Evolutionary conservation across 75 land plant species (phyloP), one percentile per base, ranked within the genome.

Genomic region (Ceratopteris richardii): DNA sequence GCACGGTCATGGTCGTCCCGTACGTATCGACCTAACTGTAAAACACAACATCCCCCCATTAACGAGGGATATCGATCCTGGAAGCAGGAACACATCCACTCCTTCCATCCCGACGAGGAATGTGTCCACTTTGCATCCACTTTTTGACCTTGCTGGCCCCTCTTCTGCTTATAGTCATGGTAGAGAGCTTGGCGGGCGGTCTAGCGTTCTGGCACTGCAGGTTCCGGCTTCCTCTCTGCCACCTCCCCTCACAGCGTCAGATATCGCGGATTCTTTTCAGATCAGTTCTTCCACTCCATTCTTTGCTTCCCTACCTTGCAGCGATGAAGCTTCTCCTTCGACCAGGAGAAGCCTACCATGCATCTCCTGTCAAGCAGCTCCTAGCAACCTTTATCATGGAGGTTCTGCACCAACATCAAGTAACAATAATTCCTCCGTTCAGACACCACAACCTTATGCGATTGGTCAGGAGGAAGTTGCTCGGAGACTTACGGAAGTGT

Each of bases 401-500:
- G 37, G 7, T 33, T 33, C 37, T 33, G 37, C 9, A 33, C 37
- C 37, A 33, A 3, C 37, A 9, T 4, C 37, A 33, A 4, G 37
- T 9, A 33, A 33, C 37, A 4, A 3, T 3, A 33, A 33, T 9
- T 33, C 37, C 37, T 33, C 37, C 7, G 3, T 9, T 5, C 48
- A 46, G 48, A 20, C 48, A 5, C 14, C 48, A n/a, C 48, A 46
- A 5, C 17, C 48, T 5, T 20, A 14, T 46, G 48, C 48, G 17
- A 9, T 33, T 33, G 37, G 37, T 9, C 37, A 33, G 9, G 37
- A 9, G 37, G 48, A 46, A 26, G 36, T 65, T 25, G 47, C 44
- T 13, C 62, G 39, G n/a, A 58, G 61, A 31, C 67, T 65, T 2
- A 19, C 67, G 2, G 31, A 57, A 56, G 20, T 65, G 20, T 26